Evolutionary conservation across 441 rosid species (phyloP), one percentile per base, ranked within the genome.

Genomic region (Oxalis stricta): DNA sequence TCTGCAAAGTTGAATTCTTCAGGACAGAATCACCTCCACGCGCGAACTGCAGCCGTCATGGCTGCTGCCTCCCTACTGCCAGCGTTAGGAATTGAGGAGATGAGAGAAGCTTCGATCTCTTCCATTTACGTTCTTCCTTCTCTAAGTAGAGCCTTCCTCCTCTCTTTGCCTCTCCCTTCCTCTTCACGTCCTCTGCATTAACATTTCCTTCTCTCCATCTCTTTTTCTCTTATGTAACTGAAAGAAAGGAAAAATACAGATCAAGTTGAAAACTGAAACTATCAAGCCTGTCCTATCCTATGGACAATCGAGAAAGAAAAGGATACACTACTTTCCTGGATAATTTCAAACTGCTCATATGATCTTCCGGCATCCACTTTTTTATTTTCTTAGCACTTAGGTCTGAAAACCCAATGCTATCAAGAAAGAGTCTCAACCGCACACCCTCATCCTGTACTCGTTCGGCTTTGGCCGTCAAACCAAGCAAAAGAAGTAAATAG

Each of bases 391-490:
- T 79, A 46, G 97, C 99, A 76, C 94, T 93, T 37, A 93, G 73
- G 70, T 93, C 96, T 15, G 99, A 75, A 57, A 88, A 79, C 44
- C 99, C 99, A 45, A 93, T 93, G 85, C 99, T 93, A 59, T 93
- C 99, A 53, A 93, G 95, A 65, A 93, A 93, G 42, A 93, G 95
- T 68, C 92, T 77, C 70, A 93, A 65, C 47, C 99, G 97, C 42
- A 93, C 97, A 73, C 88, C 99, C 54, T 93, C 99, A 97, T 93
- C 99, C 97, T 88, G 99, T 48, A 93, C 95, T 59, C 76, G 67
- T 64, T 93, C 99, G 7, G 99, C 99, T 75, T 81, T 81, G 39
- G 99, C 92, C 51, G 97, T 85, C 76, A 93, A 78, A 68, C 99
- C 99, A 65, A 93, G 88, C 64, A 93, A 62, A 41, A 93, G 84